A percentile compares a stretch with the other conserved stretches of the same genome.
Conservation (phyloP, 2,329 filamentous ascomycete genomes). For the Cercospora sojina region DNA sequence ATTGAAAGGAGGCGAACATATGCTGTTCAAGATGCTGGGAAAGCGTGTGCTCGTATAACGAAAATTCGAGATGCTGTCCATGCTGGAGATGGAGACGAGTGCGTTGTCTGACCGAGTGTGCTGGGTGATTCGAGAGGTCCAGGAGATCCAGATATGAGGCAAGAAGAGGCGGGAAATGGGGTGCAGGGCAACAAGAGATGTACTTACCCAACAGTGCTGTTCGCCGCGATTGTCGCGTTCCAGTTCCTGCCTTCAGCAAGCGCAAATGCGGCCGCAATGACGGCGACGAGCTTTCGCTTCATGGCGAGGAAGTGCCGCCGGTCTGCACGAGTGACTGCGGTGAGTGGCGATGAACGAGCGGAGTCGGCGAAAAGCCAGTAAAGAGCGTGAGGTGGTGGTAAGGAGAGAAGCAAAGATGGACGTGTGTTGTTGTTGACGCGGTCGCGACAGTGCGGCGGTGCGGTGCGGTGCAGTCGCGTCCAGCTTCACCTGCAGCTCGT, state of each 20-base stretch:
- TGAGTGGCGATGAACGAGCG: conserved; percentile 24
- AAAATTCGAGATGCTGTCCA: background rate
- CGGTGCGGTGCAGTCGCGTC: background rate
- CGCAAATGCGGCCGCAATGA: conserved; percentile 18
- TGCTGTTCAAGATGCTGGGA: conserved; percentile 11
- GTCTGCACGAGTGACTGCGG: conserved; percentile 34
- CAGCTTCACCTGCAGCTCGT: background rate
- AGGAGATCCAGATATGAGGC: background rate
- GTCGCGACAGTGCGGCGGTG: background rate
- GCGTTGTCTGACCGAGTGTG: background rate
- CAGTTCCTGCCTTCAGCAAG: conserved; percentile 13
- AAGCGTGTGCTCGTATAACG: conserved; percentile 6
- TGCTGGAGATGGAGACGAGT: conserved; percentile 1
- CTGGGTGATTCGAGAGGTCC: background rate
- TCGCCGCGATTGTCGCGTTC: conserved; percentile 12
- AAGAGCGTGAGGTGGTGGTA: conserved; percentile 16
- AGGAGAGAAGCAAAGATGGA: conserved; percentile 7
- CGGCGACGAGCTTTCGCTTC: conserved; percentile 19
- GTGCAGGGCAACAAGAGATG: background rate
- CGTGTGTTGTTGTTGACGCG: conserved; percentile 5
- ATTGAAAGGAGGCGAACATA: background rate
- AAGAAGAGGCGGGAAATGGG: background rate
- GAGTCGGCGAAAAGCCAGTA: background rate
- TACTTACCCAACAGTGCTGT: conserved; percentile 23
- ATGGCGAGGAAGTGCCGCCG: conserved; percentile 19